Evolutionary conservation across 768 basidiomycete genomes (phyloP).

Genomic region (Amanita molliuscula): DNA sequence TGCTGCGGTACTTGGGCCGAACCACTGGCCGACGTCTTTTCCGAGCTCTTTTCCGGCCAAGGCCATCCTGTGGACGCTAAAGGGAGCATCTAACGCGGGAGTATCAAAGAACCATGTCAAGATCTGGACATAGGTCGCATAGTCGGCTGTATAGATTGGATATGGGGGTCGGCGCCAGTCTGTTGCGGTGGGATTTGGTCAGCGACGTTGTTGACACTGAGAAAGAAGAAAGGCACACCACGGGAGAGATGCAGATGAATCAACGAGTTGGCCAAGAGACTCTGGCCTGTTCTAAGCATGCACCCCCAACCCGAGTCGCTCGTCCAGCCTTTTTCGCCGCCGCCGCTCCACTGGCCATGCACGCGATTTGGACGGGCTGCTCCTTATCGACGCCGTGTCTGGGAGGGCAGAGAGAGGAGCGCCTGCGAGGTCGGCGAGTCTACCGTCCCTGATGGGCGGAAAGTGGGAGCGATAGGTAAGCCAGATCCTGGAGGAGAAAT

Average conservation of each 20-base stretch:
- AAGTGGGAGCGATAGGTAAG: conserved; percentile 90
- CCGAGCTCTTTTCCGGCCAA: conserved; percentile 90
- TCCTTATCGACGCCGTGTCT: neutral
- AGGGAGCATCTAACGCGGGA: conserved; percentile 75
- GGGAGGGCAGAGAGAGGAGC: conserved; percentile 2
- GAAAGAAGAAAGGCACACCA: conserved; percentile 19
- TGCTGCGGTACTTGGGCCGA: conserved; percentile 95
- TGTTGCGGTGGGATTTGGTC: conserved; percentile 18
- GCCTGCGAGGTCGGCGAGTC: conserved; percentile 24
- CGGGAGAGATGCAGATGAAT: conserved; percentile 56
- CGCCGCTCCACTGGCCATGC: conserved; percentile 57
- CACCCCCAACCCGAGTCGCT: conserved; percentile 29
- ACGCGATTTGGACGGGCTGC: conserved; percentile 27
- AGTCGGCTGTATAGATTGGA: conserved; percentile 48
- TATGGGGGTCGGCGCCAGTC: conserved; percentile 79
- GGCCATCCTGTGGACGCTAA: conserved; percentile 95
- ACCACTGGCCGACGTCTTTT: conserved; percentile 96
- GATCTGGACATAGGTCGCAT: conserved; percentile 84
- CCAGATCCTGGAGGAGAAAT: conserved; percentile 86
- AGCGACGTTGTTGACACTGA: conserved; percentile 7
- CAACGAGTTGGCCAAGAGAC: conserved; percentile 24
- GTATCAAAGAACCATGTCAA: conserved; percentile 94
- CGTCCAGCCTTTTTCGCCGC: conserved; percentile 59
- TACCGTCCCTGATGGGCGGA: conserved; percentile 62
- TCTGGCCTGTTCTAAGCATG: conserved; percentile 28